A percentile compares a stretch with the other conserved stretches of the same genome.
phyloP scores from a whole-genome alignment of 352 stramenopile species.

The Pythium sukuiense region DNA sequence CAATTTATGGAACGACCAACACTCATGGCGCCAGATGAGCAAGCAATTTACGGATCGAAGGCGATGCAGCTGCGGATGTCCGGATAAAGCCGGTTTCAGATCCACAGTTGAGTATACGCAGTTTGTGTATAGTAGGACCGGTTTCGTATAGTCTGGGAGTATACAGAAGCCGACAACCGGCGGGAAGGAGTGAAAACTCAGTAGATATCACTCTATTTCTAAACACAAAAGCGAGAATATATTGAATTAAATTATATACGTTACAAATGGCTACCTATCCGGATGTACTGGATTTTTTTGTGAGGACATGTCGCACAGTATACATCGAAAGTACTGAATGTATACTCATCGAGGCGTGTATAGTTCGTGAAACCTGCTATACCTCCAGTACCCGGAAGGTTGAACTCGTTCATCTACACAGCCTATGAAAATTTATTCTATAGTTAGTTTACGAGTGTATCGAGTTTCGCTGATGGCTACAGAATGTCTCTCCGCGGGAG shows the following conservation, averaged over 20 bases:
- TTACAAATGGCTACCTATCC: neutral
- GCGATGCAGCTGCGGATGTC: neutral
- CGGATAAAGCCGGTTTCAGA: slow-evolving; percentile 18
- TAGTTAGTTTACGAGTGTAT: neutral
- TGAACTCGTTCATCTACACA: neutral
- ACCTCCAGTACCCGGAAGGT: neutral
- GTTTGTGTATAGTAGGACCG: neutral
- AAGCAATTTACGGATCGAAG: slow-evolving; percentile 1
- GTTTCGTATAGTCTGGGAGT: neutral
- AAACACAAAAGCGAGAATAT: too few species aligned
- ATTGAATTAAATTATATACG: neutral
- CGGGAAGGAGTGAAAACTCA: neutral
- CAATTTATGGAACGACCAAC: slow-evolving; percentile 9
- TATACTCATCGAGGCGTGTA: neutral
- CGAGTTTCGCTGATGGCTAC: neutral
- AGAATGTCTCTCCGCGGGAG: too few species aligned
- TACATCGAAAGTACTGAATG: neutral
- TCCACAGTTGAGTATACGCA: neutral
- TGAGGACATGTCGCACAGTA: neutral
- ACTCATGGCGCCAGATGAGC: slow-evolving; percentile 12
- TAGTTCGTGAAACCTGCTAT: too few species aligned
- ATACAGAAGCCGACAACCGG: neutral
- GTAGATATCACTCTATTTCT: neutral
- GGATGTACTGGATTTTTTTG: slow-evolving; percentile 1
- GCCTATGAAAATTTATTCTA: too few species aligned